A percentile compares a stretch with the other conserved stretches of the same genome.
phyloP scores from a whole-genome alignment of 2,329 filamentous ascomycete genomes.

The Cladosporium sp. region DNA sequence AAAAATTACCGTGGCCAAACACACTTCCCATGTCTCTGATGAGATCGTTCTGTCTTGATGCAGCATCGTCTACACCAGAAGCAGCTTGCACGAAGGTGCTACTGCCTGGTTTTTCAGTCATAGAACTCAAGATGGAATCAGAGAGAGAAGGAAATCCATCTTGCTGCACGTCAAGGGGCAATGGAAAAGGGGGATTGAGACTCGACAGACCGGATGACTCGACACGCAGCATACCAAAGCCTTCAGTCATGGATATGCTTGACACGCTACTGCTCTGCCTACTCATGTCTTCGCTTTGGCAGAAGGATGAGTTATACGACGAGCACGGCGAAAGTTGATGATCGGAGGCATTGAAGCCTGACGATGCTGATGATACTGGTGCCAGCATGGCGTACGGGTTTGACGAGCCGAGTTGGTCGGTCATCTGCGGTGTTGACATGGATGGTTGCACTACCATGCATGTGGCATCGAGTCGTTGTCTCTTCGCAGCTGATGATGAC shows the following conservation, averaged over 20 bases:
- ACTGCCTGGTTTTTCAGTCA: constrained; percentile 21
- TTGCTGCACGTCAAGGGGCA: constrained; percentile 24
- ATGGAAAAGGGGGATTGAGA: constrained; percentile 26
- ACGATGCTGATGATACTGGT: neutral
- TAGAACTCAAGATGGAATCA: constrained; percentile 24
- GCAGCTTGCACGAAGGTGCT: constrained; percentile 19
- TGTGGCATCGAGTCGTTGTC: constrained; percentile 20
- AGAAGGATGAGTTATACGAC: neutral
- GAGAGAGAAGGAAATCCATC: constrained; percentile 21
- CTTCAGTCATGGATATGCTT: constrained; percentile 38
- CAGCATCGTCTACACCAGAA: constrained; percentile 22
- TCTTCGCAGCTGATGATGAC: constrained; percentile 21
- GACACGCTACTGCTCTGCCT: constrained; percentile 42
- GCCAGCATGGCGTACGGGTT: constrained; percentile 17
- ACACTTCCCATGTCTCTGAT: constrained; percentile 25
- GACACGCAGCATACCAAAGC: constrained; percentile 42
- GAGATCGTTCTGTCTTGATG: constrained; percentile 15
- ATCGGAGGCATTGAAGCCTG: neutral
- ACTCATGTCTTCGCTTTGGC: constrained; percentile 35
- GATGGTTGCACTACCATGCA: constrained; percentile 16
- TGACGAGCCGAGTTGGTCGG: constrained; percentile 1
- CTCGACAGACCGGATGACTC: constrained; percentile 27
- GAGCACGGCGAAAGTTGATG: constrained; percentile 4
- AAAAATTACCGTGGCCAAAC: constrained; percentile 20
- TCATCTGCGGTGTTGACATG: constrained; percentile 16